Base-by-base conservation (phyloP, 2,329 filamentous ascomycete genomes). In the Clarireedia paspali region DNA sequence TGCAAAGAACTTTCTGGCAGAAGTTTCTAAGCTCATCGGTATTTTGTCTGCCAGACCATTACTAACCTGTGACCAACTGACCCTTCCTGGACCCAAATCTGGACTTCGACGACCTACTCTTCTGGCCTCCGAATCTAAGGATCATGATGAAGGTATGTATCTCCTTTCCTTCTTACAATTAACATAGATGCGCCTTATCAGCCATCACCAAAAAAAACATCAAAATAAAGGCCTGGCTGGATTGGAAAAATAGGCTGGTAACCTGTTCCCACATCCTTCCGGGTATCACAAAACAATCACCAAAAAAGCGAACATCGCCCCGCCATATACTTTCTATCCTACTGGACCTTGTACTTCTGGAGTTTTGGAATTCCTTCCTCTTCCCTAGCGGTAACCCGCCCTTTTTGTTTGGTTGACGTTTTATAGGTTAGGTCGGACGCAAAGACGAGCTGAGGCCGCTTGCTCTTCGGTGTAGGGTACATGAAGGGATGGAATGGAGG, bases 291-390 rank as follows among this genome's bases (percentile, higher is more conserved):
- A 55, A 50, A 50, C 46, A 55, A 55, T 55, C 53, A 44, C 46
- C 20, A 55, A 55, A 50, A 55, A 45, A 55, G 53, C 47, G 53
- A 50, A 55, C 38, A 55, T 55, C 53, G 53, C 53, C 46, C 40
- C 10, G 24, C 23, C 49, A 30, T 50, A 42, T n/a, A 44, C 42
- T 50, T 50, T 44, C 14, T 6, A 50, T 50, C 49, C 38, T 30
- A 50, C 45, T 44, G 26, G 40, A 39, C 49, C 12, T 36, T 27
- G 23, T 26, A 46, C 14, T 42, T 34, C 36, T 17, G 52, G 26
- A 27, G 26, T 46, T 52, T 4, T 7, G 15, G 26, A 5, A n/a
- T 27, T 24, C 10, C 6, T 10, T 10, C 6, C 3, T 3, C 17
- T 20, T n/a, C 14, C 30, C 10, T 34, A 34, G 10, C 10, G 30